A percentile compares a stretch with the other conserved stretches of the same genome.
These are phyloP conservation scores for Rhododendron henanense DNA, from an alignment of 148 eudicot genomes.

Conservation along the genomic window DNA sequence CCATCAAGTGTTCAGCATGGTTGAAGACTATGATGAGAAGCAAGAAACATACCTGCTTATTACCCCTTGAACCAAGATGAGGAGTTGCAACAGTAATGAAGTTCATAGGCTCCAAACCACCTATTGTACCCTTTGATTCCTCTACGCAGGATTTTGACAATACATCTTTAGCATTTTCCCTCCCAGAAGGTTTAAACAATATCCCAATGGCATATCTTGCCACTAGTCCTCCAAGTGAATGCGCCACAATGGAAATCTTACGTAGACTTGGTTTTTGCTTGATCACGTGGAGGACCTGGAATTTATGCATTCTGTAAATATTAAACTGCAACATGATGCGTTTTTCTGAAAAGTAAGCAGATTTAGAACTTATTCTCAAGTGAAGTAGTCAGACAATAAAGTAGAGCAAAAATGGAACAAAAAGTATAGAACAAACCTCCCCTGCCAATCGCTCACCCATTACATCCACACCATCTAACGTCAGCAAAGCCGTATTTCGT, in stretches of 20 bases:
- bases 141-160: slow-evolving; percentile 23
- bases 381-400: slow-evolving; percentile 1
- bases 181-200: slow-evolving; percentile 47
- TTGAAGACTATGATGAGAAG: background rate
- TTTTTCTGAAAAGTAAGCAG: background rate
- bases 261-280: slow-evolving; percentile 50
- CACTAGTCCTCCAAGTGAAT: slow-evolving; percentile 94
- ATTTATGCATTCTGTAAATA: slow-evolving; percentile 14
- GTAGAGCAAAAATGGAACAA: background rate
- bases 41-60: slow-evolving; percentile 62
- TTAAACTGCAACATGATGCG: slow-evolving; percentile 6
- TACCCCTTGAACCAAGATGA: slow-evolving; percentile 98
- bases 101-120: slow-evolving; percentile 82
- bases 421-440: slow-evolving; percentile 56
- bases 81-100: slow-evolving; percentile 93
- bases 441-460: slow-evolving; percentile 91
- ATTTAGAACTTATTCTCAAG: background rate
- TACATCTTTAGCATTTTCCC: slow-evolving; percentile 22
- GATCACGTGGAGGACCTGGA: slow-evolving; percentile 78
- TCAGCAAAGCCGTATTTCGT: slow-evolving; percentile 52
- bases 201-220: slow-evolving; percentile 92
- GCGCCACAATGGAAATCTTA: slow-evolving; percentile 89
- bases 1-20: background rate
- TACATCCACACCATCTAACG: slow-evolving; percentile 94
- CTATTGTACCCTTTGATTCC: slow-evolving; percentile 60